Evolutionary conservation across 1,284 basidiomycete genomes (phyloP).

Genomic region (Trichosporon faecale): DNA sequence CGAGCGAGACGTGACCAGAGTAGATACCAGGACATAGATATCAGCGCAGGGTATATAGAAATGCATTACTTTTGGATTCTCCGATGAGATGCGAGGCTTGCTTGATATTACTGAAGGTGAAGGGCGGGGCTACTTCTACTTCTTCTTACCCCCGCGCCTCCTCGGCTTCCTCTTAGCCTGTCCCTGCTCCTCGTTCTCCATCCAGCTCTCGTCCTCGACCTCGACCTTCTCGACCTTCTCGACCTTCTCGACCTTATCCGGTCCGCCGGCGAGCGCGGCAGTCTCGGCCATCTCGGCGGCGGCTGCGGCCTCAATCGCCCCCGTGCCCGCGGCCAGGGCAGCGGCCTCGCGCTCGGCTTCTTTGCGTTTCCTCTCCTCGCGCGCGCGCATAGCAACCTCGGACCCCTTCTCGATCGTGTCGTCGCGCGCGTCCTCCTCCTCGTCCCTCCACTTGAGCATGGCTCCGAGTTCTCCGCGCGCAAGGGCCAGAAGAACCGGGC

Average conservation of each 20-base stretch:
- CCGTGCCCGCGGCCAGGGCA: neutral
- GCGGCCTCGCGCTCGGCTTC: constrained; percentile 5
- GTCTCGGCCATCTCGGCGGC: neutral
- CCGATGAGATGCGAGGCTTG: neutral
- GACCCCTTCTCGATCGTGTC: constrained; percentile 42
- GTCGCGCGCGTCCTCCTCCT: constrained; percentile 30
- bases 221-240: too few relatives aligned
- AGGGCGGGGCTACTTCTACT: constrained; percentile 10
- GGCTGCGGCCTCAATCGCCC: neutral
- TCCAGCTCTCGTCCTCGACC: constrained; percentile 46
- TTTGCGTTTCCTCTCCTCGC: constrained; percentile 9
- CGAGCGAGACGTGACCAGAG: neutral
- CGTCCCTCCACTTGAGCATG: constrained; percentile 43
- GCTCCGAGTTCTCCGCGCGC: constrained; percentile 46
- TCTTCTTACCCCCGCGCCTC: constrained; percentile 22
- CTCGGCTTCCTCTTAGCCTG: constrained; percentile 12
- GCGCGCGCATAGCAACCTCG: constrained; percentile 38
- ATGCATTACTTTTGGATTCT: neutral
- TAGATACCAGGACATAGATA: neutral
- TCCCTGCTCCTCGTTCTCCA: constrained; percentile 27
- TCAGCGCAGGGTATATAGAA: neutral
- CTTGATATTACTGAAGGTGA: too few relatives aligned
- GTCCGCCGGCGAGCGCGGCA: constrained; percentile 6
- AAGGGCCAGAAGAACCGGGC: constrained; percentile 48
- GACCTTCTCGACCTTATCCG: constrained; percentile 10